phyloP scores from a whole-genome alignment of 148 eudicot genomes.

The Suaeda aralocaspica region DNA sequence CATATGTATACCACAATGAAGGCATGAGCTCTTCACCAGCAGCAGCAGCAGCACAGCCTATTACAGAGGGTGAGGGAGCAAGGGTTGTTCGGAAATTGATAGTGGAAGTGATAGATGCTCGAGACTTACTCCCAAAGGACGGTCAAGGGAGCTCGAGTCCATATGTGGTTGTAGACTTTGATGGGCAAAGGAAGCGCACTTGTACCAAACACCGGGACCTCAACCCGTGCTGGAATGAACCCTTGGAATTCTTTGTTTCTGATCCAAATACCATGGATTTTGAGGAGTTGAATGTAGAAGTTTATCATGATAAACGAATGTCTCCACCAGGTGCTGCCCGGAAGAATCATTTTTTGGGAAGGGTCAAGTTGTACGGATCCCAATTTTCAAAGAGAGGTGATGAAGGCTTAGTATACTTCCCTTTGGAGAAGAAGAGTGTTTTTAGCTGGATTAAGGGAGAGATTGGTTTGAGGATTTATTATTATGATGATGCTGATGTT shows the following conservation, averaged over 20 bases:
- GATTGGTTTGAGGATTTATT: constrained; percentile 74
- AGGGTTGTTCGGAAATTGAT: constrained; percentile 43
- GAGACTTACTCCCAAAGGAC: constrained; percentile 88
- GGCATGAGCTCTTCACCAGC: constrained; percentile 48
- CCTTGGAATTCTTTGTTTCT: constrained; percentile 56
- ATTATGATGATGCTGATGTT: constrained; percentile 47
- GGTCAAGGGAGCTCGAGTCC: constrained; percentile 94
- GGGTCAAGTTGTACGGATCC: constrained; percentile 78
- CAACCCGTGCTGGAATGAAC: constrained; percentile 84
- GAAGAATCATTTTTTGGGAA: constrained; percentile 81
- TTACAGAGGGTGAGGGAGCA: constrained; percentile 21
- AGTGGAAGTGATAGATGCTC: constrained; percentile 69
- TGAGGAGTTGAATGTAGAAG: constrained; percentile 78
- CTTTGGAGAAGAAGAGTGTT: constrained; percentile 90
- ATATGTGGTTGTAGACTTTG: constrained; percentile 80
- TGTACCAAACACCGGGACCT: constrained; percentile 60
- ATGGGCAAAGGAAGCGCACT: constrained; percentile 73
- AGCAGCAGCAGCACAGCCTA: constrained; percentile 30
- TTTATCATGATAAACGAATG: constrained; percentile 70
- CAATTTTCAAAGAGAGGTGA: constrained; percentile 73
- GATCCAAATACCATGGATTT: constrained; percentile 85
- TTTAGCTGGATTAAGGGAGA: constrained; percentile 93
- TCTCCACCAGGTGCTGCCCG: constrained; percentile 52
- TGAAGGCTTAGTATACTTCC: constrained; percentile 64
- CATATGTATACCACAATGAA: constrained; percentile 25